A percentile compares a stretch with the other conserved stretches of the same genome.
These are phyloP conservation scores for Macrophomina phaseolina DNA, from an alignment of 2,329 filamentous ascomycete genomes.

Conservation along the genomic window DNA sequence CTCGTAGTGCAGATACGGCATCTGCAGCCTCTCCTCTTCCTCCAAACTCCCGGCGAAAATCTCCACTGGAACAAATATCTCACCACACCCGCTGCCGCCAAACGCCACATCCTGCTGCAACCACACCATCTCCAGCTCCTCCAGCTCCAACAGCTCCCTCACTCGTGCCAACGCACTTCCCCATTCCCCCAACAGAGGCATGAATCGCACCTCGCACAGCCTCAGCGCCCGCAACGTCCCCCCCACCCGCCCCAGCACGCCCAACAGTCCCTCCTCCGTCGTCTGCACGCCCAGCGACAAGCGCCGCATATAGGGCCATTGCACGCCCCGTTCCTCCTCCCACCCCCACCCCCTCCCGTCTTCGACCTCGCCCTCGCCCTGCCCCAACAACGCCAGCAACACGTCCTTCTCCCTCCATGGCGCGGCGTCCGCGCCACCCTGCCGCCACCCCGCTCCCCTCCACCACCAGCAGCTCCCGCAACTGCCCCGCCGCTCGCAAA, in stretches of 20 bases:
- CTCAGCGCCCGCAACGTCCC: background rate
- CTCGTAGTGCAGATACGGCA: constrained; percentile 7
- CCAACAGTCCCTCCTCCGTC: background rate
- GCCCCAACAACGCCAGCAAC: background rate
- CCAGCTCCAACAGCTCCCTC: background rate
- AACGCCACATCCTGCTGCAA: background rate
- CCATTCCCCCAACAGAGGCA: constrained; percentile 10
- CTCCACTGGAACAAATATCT: background rate
- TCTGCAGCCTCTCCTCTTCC: background rate
- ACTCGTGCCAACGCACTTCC: background rate
- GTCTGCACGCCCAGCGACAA: background rate
- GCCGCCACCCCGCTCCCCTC: background rate
- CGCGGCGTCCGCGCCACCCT: background rate
- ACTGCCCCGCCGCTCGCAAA: background rate
- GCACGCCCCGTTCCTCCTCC: background rate
- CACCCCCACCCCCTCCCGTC: background rate
- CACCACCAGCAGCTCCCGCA: constrained; percentile 13
- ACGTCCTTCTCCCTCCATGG: background rate
- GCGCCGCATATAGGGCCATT: background rate
- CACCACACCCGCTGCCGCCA: background rate
- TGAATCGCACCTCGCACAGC: background rate
- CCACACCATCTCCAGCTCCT: background rate
- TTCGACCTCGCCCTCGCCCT: background rate
- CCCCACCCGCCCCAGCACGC: background rate
- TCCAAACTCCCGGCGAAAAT: background rate